A percentile compares a stretch with the other conserved stretches of the same genome.
Evolutionary conservation across 2,329 filamentous ascomycete genomes (phyloP).

Genomic region (Diplodia scrobiculata): DNA sequence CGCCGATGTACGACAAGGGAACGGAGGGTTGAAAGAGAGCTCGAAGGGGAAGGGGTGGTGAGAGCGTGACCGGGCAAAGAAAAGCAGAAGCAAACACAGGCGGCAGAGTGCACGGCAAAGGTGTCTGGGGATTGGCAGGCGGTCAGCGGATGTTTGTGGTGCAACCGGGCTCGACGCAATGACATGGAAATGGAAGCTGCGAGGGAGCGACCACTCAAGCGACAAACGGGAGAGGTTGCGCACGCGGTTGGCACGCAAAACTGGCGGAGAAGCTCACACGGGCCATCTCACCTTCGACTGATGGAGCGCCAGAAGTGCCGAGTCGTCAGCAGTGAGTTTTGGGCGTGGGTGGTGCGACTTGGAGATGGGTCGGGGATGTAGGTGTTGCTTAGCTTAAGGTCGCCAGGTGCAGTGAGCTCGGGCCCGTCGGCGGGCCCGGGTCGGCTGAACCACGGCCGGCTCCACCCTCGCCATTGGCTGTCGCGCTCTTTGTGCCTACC

Average conservation of each 20-base stretch:
- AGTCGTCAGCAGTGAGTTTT: not conserved
- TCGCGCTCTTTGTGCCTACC: not conserved
- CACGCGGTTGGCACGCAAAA: not conserved
- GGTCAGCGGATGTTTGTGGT: not conserved
- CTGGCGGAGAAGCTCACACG: not conserved
- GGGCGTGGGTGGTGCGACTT: not conserved
- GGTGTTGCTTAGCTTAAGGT: constrained; percentile 3
- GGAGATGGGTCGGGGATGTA: not conserved
- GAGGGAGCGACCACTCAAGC: constrained; percentile 1
- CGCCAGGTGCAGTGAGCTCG: not conserved
- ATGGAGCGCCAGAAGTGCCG: not conserved
- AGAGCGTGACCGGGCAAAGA: not conserved
- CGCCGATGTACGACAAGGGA: not conserved
- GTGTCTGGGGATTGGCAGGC: not conserved
- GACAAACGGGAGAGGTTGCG: constrained; percentile 2
- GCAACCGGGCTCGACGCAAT: not conserved
- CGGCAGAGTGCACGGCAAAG: not conserved
- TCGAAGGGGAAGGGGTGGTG: not conserved
- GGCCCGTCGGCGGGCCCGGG: too few relatives aligned
- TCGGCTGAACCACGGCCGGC: not conserved
- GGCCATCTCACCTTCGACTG: constrained; percentile 10
- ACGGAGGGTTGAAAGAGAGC: not conserved
- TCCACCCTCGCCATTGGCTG: not conserved
- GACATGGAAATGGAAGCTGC: not conserved
- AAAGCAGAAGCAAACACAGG: constrained; percentile 1